Base-by-base conservation (phyloP, 495 filamentous ascomycete genomes). In the Neurospora cerealis region DNA sequence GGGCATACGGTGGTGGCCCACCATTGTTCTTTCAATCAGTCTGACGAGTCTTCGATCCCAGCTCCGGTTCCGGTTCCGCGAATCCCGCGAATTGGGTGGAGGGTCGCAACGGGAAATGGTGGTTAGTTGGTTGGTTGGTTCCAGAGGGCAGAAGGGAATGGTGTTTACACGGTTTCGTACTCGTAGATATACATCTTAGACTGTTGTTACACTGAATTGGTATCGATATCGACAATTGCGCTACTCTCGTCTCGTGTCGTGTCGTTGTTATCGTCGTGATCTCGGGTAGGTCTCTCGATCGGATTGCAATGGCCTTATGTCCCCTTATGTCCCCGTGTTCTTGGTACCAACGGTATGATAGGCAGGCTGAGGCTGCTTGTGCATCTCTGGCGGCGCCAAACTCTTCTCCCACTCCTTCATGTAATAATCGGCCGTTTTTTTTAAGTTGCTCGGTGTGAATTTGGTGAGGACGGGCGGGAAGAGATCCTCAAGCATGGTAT, bases 371-470 rank as follows among this genome's bases (percentile, higher is more conserved):
- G 15, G 54, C 54, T 62, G 28, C 13, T 62, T 34, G 24, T 62
- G 54, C 21, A 34, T 34, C 28, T 32, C 28, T 62, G 78, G 78
- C 8, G 77, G 70, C 2, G 72, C 72, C 34, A 86, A 74, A 69
- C 84, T 85, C 75, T 82, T 87, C 79, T 96, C 93, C 92, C 92
- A 94, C 76, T 95, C 92, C 70, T 87, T 90, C 89, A 95, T 93
- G 72, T 93, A 83, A 71, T 89, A 89, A 32, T 87, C 88, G 4
- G 92, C 91, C n/a, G 91, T 91, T 11, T 85, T 86, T 75, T 88
- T 90, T 73, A 94, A 84, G 74, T 91, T 92, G 69, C 86, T 87
- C 0, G 92, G 91, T 11, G 89, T 87, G 48, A 93, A 80, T 69
- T 89, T 89, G 71, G 87, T 88, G 37, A 93, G 84, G 15, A 86